Evolutionary conservation across 352 stramenopile genomes (phyloP).

Genomic region (Phytophthora sp.): DNA sequence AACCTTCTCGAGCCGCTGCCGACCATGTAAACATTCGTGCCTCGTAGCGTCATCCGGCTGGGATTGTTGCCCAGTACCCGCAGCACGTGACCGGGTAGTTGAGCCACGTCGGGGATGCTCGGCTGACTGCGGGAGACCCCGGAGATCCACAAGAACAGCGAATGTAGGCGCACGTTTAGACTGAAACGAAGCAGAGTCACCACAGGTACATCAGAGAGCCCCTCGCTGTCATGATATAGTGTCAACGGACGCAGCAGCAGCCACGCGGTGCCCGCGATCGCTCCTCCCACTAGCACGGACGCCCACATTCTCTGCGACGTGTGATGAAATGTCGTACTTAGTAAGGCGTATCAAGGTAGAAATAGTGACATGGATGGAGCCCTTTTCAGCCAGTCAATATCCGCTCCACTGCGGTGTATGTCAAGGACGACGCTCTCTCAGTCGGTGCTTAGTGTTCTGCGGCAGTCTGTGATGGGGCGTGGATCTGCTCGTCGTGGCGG

Average conservation of each 20-base stretch:
- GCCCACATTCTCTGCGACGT: conserved; percentile 32
- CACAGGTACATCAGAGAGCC: conserved; percentile 38
- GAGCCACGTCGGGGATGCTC: conserved; percentile 45
- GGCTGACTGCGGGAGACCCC: conserved; percentile 52
- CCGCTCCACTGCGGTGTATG: conserved; percentile 4
- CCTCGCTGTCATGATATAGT: conserved; percentile 9
- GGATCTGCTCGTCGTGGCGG: conserved; percentile 27
- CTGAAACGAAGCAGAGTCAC: conserved; percentile 51
- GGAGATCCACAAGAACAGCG: conserved; percentile 46
- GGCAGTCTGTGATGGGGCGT: conserved; percentile 31
- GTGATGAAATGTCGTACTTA: conserved; percentile 17
- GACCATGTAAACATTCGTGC: conserved; percentile 92
- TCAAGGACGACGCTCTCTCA: conserved; percentile 22
- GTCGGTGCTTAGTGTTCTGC: conserved; percentile 14
- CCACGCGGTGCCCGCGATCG: conserved; percentile 9
- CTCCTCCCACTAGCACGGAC: neutral
- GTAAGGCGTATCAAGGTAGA: neutral
- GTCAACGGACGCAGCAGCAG: conserved; percentile 20
- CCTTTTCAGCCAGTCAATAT: conserved; percentile 33
- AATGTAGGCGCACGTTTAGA: conserved; percentile 48
- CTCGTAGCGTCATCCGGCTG: conserved; percentile 87
- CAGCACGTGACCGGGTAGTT: conserved; percentile 58
- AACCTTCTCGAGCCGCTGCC: conserved; percentile 64
- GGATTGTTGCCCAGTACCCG: conserved; percentile 87
- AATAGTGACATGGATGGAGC: conserved; percentile 1